Evolutionary conservation across 768 basidiomycete species (phyloP).

Genomic region (Solioccasus polychromus): DNA sequence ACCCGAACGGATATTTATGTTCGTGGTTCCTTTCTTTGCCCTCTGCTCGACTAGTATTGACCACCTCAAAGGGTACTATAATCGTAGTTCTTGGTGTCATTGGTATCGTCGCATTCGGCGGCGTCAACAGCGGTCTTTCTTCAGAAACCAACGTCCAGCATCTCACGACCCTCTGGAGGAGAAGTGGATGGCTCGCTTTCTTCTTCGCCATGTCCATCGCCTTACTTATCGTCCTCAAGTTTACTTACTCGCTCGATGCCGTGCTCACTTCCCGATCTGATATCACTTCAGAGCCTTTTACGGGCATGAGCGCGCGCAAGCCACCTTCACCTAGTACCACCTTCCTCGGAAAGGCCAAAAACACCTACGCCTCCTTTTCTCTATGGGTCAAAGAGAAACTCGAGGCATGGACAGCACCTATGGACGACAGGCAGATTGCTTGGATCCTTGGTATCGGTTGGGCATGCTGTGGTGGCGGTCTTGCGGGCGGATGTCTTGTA

Average conservation of each 20-base stretch:
- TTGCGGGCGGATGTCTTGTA: constrained; percentile 87
- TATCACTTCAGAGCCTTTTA: constrained; percentile 56
- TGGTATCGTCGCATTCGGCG: constrained; percentile 85
- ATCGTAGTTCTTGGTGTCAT: constrained; percentile 82
- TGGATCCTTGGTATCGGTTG: constrained; percentile 94
- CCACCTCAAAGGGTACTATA: constrained; percentile 61
- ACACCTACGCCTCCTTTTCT: constrained; percentile 47
- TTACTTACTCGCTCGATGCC: constrained; percentile 68
- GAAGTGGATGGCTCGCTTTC: constrained; percentile 87
- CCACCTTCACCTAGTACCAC: constrained; percentile 17
- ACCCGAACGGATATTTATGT: constrained; percentile 82
- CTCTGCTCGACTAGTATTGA: too few relatives aligned
- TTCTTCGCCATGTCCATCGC: constrained; percentile 78
- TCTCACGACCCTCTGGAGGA: constrained; percentile 81
- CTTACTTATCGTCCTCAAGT: constrained; percentile 62
- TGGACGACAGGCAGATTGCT: constrained; percentile 80
- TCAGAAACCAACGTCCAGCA: constrained; percentile 70
- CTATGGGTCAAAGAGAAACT: constrained; percentile 56
- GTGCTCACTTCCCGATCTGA: constrained; percentile 71
- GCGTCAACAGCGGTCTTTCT: constrained; percentile 76
- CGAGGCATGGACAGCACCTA: constrained; percentile 72
- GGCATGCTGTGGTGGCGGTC: constrained; percentile 89
- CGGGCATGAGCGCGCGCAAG: constrained; percentile 36
- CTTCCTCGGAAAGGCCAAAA: constrained; percentile 34
- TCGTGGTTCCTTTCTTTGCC: background rate